Percentiles rank a stretch among this genome's conserved stretches.
Evolutionary conservation across 2,329 filamentous ascomycete species (phyloP).

Genomic region (Trichoderma polysporum): DNA sequence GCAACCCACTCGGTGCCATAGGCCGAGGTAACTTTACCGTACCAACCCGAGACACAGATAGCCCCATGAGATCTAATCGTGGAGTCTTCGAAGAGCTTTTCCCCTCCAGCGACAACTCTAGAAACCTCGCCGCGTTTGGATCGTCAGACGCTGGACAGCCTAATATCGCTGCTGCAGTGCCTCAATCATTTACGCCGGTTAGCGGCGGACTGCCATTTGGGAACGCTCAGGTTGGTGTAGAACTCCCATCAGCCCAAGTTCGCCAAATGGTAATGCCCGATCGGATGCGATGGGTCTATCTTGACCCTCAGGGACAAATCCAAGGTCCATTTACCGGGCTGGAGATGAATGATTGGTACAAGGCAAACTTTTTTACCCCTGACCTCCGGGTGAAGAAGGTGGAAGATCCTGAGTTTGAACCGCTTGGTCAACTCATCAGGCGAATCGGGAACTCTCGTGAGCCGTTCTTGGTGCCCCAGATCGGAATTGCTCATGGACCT

Average conservation of each 20-base stretch:
- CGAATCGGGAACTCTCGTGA: conserved; percentile 97
- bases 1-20: conserved; percentile 65
- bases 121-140: conserved; percentile 39
- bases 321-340: conserved; percentile 95
- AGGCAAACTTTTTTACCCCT: conserved; percentile 94
- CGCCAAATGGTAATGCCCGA: conserved; percentile 99
- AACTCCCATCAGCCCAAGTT: conserved; percentile 65
- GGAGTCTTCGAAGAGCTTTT: conserved; percentile 58
- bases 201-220: conserved; percentile 38
- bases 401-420: conserved; percentile 92
- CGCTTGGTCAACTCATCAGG: conserved; percentile 87
- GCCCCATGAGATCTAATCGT: conserved; percentile 56
- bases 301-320: conserved; percentile 86
- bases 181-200: conserved; percentile 40
- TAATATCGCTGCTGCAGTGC: conserved; percentile 32
- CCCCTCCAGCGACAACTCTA: conserved; percentile 36
- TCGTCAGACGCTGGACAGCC: conserved; percentile 40
- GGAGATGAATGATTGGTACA: conserved; percentile 99
- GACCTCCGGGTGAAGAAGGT: conserved; percentile 93
- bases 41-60: conserved; percentile 57
- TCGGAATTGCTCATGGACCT: conserved; percentile 87
- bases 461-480: conserved; percentile 95
- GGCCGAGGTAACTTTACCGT: conserved; percentile 60
- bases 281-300: conserved; percentile 97
- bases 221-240: conserved; percentile 37